phyloP scores from a whole-genome alignment of 345 rosid species.

The Viola odorata region DNA sequence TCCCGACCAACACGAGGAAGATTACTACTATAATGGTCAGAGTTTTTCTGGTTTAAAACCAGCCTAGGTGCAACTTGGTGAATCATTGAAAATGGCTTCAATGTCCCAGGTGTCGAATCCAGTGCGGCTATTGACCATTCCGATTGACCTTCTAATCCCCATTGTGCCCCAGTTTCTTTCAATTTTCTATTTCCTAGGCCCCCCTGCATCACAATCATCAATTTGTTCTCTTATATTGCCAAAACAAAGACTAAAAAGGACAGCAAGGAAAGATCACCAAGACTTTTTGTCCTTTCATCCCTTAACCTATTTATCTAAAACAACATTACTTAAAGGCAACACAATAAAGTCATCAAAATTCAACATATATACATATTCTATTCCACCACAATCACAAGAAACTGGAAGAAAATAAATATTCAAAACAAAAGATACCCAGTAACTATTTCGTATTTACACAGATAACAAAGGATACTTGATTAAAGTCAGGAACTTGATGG shows the following conservation, averaged over 20 bases:
- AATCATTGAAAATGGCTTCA: background rate
- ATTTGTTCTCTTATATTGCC: background rate
- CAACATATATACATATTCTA: background rate
- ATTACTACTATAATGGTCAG: background rate
- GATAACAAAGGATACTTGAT: background rate
- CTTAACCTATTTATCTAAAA: background rate
- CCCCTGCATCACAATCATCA: constrained; percentile 6
- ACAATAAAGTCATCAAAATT: background rate
- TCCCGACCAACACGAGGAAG: constrained; percentile 1
- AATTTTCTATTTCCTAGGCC: background rate
- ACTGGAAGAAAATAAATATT: background rate
- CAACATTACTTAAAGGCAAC: background rate
- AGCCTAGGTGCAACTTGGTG: background rate
- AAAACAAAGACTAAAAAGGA: no score
- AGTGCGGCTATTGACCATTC: background rate
- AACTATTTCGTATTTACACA: background rate
- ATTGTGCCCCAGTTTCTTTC: background rate
- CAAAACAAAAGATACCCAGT: background rate
- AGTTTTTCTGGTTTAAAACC: background rate
- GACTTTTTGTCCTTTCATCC: background rate
- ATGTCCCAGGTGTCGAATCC: constrained; percentile 3
- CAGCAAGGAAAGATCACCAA: background rate
- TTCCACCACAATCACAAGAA: background rate
- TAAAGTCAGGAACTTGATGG: background rate
- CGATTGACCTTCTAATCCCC: background rate